phyloP scores from a whole-genome alignment of 192 early-diverging fungal species.

The Geranomyces michiganensis region DNA sequence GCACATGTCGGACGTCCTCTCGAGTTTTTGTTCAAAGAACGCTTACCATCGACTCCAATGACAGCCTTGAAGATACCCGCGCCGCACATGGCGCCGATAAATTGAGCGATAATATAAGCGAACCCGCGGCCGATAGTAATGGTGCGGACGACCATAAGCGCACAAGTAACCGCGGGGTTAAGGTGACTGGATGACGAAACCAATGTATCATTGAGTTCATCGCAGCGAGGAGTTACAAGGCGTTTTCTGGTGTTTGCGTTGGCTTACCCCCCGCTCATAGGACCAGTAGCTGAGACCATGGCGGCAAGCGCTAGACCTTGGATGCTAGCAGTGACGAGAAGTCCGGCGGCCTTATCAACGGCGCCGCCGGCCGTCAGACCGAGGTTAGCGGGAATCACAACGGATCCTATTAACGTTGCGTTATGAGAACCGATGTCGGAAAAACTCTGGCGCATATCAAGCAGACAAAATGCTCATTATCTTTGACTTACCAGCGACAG shows the following conservation, averaged over 20 bases:
- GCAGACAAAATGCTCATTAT: too few relatives aligned
- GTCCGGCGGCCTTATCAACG: not conserved
- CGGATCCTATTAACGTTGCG: too few relatives aligned
- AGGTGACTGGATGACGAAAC: conserved; percentile 20
- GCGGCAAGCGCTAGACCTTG: conserved; percentile 27
- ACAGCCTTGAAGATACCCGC: conserved; percentile 20
- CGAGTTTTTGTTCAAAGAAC: not conserved
- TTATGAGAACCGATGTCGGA: too few relatives aligned
- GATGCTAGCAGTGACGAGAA: conserved; percentile 15
- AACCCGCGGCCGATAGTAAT: conserved; percentile 15
- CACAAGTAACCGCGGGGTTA: conserved; percentile 29
- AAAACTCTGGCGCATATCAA: too few relatives aligned
- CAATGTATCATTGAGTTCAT: too few relatives aligned
- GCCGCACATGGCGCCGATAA: conserved; percentile 21
- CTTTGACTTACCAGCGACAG: conserved; percentile 14
- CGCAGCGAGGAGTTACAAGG: too few relatives aligned
- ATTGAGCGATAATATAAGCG: conserved; percentile 18
- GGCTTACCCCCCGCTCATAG: conserved; percentile 23
- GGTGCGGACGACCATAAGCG: conserved; percentile 26
- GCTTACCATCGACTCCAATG: not conserved
- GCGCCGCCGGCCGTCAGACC: not conserved
- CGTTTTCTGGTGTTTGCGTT: too few relatives aligned
- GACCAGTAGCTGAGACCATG: conserved; percentile 13
- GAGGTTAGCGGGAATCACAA: not conserved
- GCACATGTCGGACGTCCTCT: not conserved